Base-by-base conservation (phyloP, 2,329 filamentous ascomycete species). In the Furcasterigmium sp. region DNA sequence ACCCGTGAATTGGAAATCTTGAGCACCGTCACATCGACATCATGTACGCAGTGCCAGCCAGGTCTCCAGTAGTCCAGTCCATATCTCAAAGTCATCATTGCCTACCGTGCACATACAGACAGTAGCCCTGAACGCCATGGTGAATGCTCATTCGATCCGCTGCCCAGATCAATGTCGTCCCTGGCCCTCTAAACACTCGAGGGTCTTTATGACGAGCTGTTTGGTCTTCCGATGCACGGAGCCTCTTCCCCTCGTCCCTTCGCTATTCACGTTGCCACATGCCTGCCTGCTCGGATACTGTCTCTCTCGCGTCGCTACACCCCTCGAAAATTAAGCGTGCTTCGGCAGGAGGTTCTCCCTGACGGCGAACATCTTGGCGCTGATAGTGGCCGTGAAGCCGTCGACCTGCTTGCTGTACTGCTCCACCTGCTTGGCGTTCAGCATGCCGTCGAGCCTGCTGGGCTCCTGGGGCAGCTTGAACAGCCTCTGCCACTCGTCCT, bases 391-490 rank as follows among this genome's bases (percentile, higher is more conserved):
- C 38, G 91, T 91, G 68, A 97, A 97, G 30, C 89, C 89, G 67
- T 98, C 93, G 46, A 97, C 87, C 73, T 97, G 93, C 72, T 90
- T 85, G 60, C 91, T 88, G 72, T 97, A 98, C 72, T 97, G 91
- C 72, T 97, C 91, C 43, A 96, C 90, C 73, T 98, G 93, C 68
- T 90, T 82, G 50, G 87, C 91, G 65, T 96, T 95, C 61, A 98
- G 75, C 78, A 98, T 87, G 53, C 86, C 88, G 73, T 97, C 91
- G 55, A 97, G 73, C 53, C 91, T 78, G 70, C 86, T 95, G 44
- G 93, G 91, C 73, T 97, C 91, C 63, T 89, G 84, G 20, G 93
- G 93, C 54, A 98, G 80, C 81, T 98, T 98, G 80, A 97, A 98
- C 56, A 97, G 77, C 63, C 88, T 85, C 72, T 95, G 88, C 91